Conservation (phyloP, 306 rosid species). For the Adenanthera pavonina region DNA sequence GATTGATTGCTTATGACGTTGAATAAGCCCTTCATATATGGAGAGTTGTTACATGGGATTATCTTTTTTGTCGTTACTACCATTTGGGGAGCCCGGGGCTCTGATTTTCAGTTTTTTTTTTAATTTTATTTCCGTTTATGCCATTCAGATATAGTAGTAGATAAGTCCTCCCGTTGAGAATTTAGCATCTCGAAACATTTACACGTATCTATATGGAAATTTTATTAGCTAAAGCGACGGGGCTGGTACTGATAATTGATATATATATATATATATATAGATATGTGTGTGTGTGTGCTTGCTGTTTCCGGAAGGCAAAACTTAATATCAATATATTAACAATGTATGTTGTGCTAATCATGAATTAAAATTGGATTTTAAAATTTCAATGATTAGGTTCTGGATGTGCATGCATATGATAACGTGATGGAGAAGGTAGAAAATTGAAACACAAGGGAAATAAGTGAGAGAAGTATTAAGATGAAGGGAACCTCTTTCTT, state of each 20-base stretch:
- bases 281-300: background rate
- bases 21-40: background rate
- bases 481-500: background rate
- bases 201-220: background rate
- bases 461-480: background rate
- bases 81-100: background rate
- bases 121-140: background rate
- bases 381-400: background rate
- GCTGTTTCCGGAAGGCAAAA: background rate
- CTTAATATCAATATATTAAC: background rate
- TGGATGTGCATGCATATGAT: background rate
- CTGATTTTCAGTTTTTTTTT: background rate
- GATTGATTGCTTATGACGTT: conserved; percentile 12
- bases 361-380: background rate
- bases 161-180: no score
- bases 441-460: conserved; percentile 15
- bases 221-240: background rate
- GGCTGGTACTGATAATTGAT: background rate
- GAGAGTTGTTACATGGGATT: background rate
- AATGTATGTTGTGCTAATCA: background rate
- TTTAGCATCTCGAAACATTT: conserved; percentile 12
- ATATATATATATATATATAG: no score
- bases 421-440: background rate
- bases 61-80: conserved; percentile 1
- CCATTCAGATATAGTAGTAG: background rate